Base-by-base conservation (phyloP, 176 grass and related monocot genomes). In the Phragmites australis region DNA sequence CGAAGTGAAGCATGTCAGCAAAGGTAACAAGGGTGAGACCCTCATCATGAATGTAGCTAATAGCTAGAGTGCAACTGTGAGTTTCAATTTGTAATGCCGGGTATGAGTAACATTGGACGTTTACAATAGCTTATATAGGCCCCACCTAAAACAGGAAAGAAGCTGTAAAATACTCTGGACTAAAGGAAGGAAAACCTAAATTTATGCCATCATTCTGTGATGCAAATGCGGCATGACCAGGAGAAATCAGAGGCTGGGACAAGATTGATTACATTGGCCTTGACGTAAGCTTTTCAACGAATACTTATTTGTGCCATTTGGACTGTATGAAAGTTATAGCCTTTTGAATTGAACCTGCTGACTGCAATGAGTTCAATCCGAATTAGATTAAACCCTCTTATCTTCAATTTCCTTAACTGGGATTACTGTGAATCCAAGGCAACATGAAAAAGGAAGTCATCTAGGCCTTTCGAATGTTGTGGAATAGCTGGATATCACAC, bases 321-420 rank as follows among this genome's bases (percentile, higher is more conserved):
- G 26, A 60, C 26, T 56, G 3, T 32, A 31, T 18, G 5, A 3
- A 30, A 52, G 9, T 8, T 49, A 52, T 9, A 2, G 17, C 27
- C 5, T 7, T 34, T 7, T 50, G 26, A 50, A 50, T 32, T 27
- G 6, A 9, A n/a, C 69, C 29, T 72, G 46, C 69, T 51, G 27
- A 5, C 16, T 50, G 17, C 16, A 70, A 71, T 71, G 8, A 25
- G 46, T 70, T 37, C 44, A 31, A 31, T 31, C 44, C 2, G 14
- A 63, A 63, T 60, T 60, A 29, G 57, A 22, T 59, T 45, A 40
- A 68, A 68, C n/a, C n/a, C n/a, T n/a, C n/a, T n/a, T n/a, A n/a
- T n/a, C n/a, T n/a, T n/a, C n/a, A n/a, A n/a, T n/a, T n/a, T n/a
- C n/a, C n/a, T n/a, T n/a, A n/a, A n/a, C n/a, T n/a, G n/a, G n/a